Conservation (phyloP, 352 stramenopile species). For the Phytophthora kernoviae region DNA sequence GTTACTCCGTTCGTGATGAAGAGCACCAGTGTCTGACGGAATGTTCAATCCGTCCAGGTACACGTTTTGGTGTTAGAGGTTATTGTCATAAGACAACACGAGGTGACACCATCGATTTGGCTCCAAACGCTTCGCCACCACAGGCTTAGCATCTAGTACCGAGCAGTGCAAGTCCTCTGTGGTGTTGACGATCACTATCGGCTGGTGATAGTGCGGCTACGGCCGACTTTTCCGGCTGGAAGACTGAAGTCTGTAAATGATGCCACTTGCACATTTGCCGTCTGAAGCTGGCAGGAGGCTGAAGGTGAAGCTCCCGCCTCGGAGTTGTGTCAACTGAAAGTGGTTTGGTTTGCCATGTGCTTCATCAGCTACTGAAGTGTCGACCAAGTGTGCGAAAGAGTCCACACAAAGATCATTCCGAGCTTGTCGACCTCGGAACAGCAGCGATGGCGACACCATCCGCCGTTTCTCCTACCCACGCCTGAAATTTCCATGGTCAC, state of each 20-base stretch:
- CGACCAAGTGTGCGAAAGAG: slow-evolving; percentile 6
- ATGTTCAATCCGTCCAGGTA: slow-evolving; percentile 30
- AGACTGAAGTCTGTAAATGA: slow-evolving; percentile 38
- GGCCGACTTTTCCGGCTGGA: slow-evolving; percentile 4
- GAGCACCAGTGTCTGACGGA: slow-evolving; percentile 2
- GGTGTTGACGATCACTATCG: slow-evolving; percentile 31
- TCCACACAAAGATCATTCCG: slow-evolving; percentile 7
- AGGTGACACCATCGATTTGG: slow-evolving; percentile 44
- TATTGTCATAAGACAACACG: slow-evolving; percentile 27
- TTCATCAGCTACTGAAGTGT: neutral
- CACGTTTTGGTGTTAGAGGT: slow-evolving; percentile 24
- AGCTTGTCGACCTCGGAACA: slow-evolving; percentile 13
- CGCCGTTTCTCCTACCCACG: slow-evolving; percentile 8
- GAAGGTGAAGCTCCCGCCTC: slow-evolving; percentile 17
- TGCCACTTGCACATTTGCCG: slow-evolving; percentile 19
- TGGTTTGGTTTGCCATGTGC: neutral
- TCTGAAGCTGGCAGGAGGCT: slow-evolving; percentile 24
- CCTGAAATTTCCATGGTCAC: neutral
- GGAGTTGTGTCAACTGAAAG: slow-evolving; percentile 9
- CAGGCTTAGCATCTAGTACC: slow-evolving; percentile 25
- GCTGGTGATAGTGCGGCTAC: slow-evolving; percentile 33
- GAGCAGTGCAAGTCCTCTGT: slow-evolving; percentile 38
- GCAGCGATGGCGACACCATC: slow-evolving; percentile 11
- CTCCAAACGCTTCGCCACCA: slow-evolving; percentile 25
- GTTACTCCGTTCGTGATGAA: slow-evolving; percentile 20